phyloP scores from a whole-genome alignment of 768 basidiomycete species.

The Tylopilus vinaceipallidus region DNA sequence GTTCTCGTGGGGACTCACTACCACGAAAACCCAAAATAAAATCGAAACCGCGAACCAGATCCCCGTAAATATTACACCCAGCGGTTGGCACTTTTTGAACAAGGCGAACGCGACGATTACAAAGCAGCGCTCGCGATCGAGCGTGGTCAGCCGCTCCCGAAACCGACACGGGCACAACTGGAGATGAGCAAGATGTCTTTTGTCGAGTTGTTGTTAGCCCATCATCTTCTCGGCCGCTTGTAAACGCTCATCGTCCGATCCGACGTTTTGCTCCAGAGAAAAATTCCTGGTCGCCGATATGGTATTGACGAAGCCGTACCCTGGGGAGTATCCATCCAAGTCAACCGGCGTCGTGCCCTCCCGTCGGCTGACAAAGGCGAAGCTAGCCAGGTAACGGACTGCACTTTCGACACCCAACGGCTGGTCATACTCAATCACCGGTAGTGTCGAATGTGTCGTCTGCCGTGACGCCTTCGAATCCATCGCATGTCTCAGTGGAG shows the following conservation, averaged over 20 bases:
- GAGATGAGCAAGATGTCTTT: constrained; percentile 15
- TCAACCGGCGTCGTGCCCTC: background rate
- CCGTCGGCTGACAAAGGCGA: background rate
- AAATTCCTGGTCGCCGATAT: constrained; percentile 13
- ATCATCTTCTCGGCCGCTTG: too few species aligned
- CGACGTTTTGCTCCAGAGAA: background rate
- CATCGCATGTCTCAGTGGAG: constrained; percentile 30
- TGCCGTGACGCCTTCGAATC: constrained; percentile 37
- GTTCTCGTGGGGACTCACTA: background rate
- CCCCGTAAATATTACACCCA: constrained; percentile 1
- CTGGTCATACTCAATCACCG: background rate
- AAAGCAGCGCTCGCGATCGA: constrained; percentile 32
- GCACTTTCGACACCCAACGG: background rate
- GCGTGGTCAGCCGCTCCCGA: constrained; percentile 25
- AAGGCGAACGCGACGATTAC: constrained; percentile 16
- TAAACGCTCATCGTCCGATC: background rate
- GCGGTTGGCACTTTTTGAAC: constrained; percentile 12
- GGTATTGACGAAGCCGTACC: background rate
- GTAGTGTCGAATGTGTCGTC: constrained; percentile 36
- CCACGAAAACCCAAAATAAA: background rate
- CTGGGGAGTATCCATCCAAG: background rate
- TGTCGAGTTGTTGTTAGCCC: constrained; percentile 14
- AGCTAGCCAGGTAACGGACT: background rate
- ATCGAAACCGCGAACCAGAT: constrained; percentile 3
- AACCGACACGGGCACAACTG: constrained; percentile 20